Conservation (phyloP, 2,329 filamentous ascomycete genomes). For the Bisporella sp. region DNA sequence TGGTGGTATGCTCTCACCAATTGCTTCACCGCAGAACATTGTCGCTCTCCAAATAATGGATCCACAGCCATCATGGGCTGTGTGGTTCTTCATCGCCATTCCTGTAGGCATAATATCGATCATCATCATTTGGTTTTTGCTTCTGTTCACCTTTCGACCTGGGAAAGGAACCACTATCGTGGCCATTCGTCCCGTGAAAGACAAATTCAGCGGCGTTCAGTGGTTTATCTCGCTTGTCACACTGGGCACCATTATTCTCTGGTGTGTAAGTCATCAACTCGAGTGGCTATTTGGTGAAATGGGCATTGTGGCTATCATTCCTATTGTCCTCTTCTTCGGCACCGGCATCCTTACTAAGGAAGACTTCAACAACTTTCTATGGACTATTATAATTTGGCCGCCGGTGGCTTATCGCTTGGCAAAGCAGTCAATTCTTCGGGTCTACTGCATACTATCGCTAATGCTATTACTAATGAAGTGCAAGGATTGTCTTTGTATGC, state of each 20-base stretch:
- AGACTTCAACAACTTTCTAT: conserved; percentile 99
- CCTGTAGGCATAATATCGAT: conserved; percentile 89
- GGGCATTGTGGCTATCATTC: conserved; percentile 96
- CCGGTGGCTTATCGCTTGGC: conserved; percentile 84
- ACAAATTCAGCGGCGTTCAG: conserved; percentile 80
- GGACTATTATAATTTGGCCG: conserved; percentile 99
- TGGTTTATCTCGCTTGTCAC: conserved; percentile 89
- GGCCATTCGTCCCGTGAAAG: conserved; percentile 82
- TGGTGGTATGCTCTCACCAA: conserved; percentile 91
- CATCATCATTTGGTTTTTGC: conserved; percentile 78
- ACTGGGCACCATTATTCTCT: conserved; percentile 75
- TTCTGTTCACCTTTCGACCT: conserved; percentile 80
- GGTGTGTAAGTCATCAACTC: conserved; percentile 88
- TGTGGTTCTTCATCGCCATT: conserved; percentile 95
- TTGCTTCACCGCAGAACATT: conserved; percentile 95
- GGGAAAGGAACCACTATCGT: conserved; percentile 82
- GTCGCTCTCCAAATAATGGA: conserved; percentile 95
- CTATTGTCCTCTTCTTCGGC: conserved; percentile 92
- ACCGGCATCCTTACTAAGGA: conserved; percentile 95
- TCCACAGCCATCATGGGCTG: conserved; percentile 83
- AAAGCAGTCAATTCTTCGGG: conserved; percentile 93
- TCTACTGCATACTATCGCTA: conserved; percentile 80
- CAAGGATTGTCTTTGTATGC: conserved; percentile 77
- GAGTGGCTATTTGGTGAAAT: conserved; percentile 90
- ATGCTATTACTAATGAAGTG: conserved; percentile 65